These are phyloP conservation scores for Lichtheimia ramosa DNA, from an alignment of 371 early-diverging fungal genomes.

Conservation along the genomic window DNA sequence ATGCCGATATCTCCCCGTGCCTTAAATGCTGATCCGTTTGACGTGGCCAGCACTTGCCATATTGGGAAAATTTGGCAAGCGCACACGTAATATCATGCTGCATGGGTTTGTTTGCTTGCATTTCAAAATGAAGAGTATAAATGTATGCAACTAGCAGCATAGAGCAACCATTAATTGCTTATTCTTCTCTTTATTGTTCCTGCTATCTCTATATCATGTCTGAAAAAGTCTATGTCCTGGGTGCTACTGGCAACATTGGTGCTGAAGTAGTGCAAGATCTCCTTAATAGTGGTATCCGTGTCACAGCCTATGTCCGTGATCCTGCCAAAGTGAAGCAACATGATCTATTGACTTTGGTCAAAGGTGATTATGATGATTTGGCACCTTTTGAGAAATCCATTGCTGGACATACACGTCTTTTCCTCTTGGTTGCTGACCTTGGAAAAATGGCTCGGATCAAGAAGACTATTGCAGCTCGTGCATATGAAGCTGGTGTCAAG, in stretches of 20 bases:
- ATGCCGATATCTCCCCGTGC: too few relatives aligned
- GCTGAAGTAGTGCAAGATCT: constrained; percentile 6
- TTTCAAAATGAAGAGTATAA: too few relatives aligned
- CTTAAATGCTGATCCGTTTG: too few relatives aligned
- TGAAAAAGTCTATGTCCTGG: constrained; percentile 17
- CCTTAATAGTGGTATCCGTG: constrained; percentile 5
- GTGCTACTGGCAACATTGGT: constrained; percentile 24
- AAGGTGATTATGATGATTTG: constrained; percentile 32
- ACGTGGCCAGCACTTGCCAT: too few relatives aligned
- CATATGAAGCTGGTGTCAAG: constrained; percentile 34
- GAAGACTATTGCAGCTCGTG: not conserved
- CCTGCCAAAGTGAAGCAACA: constrained; percentile 8
- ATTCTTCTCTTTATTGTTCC: too few relatives aligned
- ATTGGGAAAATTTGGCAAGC: too few relatives aligned
- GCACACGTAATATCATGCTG: too few relatives aligned
- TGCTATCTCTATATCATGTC: too few relatives aligned
- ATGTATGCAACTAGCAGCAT: too few relatives aligned
- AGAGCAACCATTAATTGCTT: too few relatives aligned
- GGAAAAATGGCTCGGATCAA: not conserved
- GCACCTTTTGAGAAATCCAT: constrained; percentile 19
- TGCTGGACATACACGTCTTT: constrained; percentile 30
- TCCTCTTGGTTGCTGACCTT: not conserved
- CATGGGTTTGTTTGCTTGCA: too few relatives aligned
- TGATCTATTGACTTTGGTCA: constrained; percentile 3
- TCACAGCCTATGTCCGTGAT: constrained; percentile 14